phyloP scores from a whole-genome alignment of 2,329 filamentous ascomycete species.

The Tolypocladium nubicola region DNA sequence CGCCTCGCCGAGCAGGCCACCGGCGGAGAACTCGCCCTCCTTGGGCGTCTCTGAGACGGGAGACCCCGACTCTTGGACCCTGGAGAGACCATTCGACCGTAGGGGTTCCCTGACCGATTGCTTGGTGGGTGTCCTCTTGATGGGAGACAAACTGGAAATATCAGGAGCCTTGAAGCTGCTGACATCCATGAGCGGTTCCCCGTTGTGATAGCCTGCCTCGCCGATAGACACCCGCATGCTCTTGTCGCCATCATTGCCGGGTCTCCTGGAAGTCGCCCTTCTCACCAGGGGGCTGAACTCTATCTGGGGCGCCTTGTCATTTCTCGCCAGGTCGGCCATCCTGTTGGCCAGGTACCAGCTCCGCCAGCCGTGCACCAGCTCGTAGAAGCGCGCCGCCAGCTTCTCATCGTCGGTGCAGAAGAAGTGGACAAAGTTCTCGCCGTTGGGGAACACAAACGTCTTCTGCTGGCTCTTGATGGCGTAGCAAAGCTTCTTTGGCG shows the following conservation, averaged over 20 bases:
- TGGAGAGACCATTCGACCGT: neutral
- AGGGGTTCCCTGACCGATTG: neutral
- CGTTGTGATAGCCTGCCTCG: neutral
- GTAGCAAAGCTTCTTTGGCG: slow-evolving; percentile 77
- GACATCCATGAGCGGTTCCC: slow-evolving; percentile 9
- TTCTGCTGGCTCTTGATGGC: slow-evolving; percentile 91
- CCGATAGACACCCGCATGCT: slow-evolving; percentile 30
- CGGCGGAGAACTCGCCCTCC: slow-evolving; percentile 35
- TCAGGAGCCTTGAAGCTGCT: slow-evolving; percentile 7
- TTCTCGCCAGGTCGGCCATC: slow-evolving; percentile 39
- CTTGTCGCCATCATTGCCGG: slow-evolving; percentile 4
- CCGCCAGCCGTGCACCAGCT: slow-evolving; percentile 68
- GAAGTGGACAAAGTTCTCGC: slow-evolving; percentile 83
- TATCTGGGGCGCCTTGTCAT: slow-evolving; percentile 12
- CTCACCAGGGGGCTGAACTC: neutral
- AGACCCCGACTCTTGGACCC: neutral
- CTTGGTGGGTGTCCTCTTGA: neutral
- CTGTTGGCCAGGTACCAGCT: slow-evolving; percentile 84
- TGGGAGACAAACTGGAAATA: neutral
- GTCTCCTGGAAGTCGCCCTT: neutral
- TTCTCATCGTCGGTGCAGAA: slow-evolving; percentile 69
- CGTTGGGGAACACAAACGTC: slow-evolving; percentile 69
- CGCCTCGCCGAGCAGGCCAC: slow-evolving; percentile 39
- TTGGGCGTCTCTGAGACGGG: neutral
- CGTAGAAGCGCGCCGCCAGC: slow-evolving; percentile 59